These are phyloP conservation scores for Exophiala aquamarina DNA, from an alignment of 2,329 filamentous ascomycete species.

Conservation along the genomic window DNA sequence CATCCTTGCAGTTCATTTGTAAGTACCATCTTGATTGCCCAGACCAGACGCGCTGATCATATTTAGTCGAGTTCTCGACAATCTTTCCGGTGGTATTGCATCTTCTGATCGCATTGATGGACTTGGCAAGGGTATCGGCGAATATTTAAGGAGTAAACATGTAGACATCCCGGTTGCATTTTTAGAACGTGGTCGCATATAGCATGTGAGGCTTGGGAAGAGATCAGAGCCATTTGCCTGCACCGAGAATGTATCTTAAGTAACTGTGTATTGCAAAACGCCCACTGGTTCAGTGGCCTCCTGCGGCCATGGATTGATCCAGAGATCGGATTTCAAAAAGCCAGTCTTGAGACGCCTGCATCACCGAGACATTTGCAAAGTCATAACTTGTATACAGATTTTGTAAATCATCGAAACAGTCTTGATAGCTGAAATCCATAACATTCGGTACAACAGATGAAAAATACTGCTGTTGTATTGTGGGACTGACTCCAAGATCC, in stretches of 20 bases:
- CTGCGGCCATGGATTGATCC: background rate
- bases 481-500: background rate
- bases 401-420: conserved; percentile 4
- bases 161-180: conserved; percentile 16
- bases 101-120: conserved; percentile 10
- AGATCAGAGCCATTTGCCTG: too few relatives aligned
- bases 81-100: too few relatives aligned
- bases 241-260: too few relatives aligned
- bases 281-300: conserved; percentile 1
- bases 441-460: background rate
- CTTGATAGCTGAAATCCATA: conserved; percentile 6
- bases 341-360: conserved; percentile 26
- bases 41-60: too few relatives aligned
- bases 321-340: conserved; percentile 8
- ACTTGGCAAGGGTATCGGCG: conserved; percentile 13
- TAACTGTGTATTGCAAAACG: too few relatives aligned
- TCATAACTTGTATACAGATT: conserved; percentile 2
- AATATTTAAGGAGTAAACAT: conserved; percentile 10
- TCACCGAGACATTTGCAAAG: conserved; percentile 11
- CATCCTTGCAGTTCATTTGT: conserved; percentile 48
- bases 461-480: conserved; percentile 4
- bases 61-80: too few relatives aligned
- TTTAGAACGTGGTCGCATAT: conserved; percentile 11
- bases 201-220: too few relatives aligned
- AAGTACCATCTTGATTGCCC: conserved; percentile 45